Conservation (phyloP, 768 basidiomycete species). For the Leccinum uliginosum region DNA sequence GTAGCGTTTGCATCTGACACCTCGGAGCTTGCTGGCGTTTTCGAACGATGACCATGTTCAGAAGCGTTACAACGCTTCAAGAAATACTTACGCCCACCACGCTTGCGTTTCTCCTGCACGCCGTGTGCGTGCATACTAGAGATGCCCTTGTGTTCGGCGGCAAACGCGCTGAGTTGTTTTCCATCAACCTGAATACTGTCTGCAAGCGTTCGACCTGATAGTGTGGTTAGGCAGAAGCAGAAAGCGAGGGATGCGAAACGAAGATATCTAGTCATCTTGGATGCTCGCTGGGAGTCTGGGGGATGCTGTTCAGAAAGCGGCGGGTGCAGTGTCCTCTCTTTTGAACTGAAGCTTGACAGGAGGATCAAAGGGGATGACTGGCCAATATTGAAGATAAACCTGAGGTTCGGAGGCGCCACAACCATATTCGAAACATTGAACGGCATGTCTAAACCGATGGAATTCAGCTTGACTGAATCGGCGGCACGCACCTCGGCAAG, state of each 20-base stretch:
- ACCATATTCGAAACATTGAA: not conserved
- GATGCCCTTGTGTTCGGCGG: not conserved
- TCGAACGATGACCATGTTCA: slow-evolving; percentile 4
- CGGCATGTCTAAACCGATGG: slow-evolving; percentile 1
- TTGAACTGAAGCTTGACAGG: not conserved
- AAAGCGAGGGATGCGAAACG: slow-evolving; percentile 7
- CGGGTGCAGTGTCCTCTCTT: not conserved
- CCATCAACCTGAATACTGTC: not conserved
- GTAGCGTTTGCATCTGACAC: not conserved
- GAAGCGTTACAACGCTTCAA: slow-evolving; percentile 17
- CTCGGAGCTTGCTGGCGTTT: not conserved
- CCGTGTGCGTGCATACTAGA: not conserved
- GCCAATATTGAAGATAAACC: not conserved
- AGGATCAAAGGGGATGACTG: not conserved
- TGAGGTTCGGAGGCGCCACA: not conserved
- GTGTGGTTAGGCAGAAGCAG: slow-evolving; percentile 6
- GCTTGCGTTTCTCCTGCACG: slow-evolving; percentile 14
- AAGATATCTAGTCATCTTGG: slow-evolving; percentile 10
- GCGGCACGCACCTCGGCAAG: not conserved
- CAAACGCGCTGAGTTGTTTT: slow-evolving; percentile 1
- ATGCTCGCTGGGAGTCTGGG: not conserved
- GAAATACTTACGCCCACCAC: slow-evolving; percentile 10
- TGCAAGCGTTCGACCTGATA: slow-evolving; percentile 4
- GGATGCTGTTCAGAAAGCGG: not conserved
- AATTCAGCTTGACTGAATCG: slow-evolving; percentile 10